Percentiles rank a stretch among this genome's conserved stretches.
These are phyloP conservation scores for Leishmania martiniquensis DNA, from an alignment of 208 protist species.

Conservation along the genomic window DNA sequence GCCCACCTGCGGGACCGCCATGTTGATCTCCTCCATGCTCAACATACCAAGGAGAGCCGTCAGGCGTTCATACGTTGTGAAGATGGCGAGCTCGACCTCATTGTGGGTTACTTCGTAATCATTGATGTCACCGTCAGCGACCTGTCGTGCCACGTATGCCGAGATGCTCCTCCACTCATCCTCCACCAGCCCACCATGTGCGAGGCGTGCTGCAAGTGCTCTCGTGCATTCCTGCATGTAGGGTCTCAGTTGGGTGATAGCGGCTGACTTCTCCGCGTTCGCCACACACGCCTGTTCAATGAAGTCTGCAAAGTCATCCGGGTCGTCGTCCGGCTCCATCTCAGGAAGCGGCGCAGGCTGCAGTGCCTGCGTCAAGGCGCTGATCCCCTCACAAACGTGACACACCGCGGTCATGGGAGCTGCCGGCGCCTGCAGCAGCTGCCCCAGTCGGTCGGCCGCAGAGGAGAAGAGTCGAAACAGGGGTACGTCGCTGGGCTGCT, in stretches of 20 bases:
- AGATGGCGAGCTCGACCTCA: conserved; percentile 48
- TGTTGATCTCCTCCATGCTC: conserved; percentile 4
- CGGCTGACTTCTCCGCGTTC: conserved; percentile 29
- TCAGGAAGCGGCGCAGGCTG: conserved; percentile 45
- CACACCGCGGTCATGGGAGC: conserved; percentile 30
- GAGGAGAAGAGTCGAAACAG: conserved; percentile 58
- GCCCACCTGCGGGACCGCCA: not conserved
- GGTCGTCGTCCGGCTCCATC: conserved; percentile 71
- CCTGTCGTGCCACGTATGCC: conserved; percentile 31
- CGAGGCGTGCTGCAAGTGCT: conserved; percentile 32
- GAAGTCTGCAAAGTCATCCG: conserved; percentile 64
- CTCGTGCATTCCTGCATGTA: conserved; percentile 29
- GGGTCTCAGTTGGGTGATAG: conserved; percentile 14
- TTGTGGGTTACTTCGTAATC: conserved; percentile 59
- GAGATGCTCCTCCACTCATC: conserved; percentile 35
- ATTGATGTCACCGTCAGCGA: conserved; percentile 28
- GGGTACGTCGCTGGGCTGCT: conserved; percentile 29
- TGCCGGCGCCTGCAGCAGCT: conserved; percentile 28
- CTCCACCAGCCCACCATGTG: conserved; percentile 8
- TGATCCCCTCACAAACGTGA: conserved; percentile 72
- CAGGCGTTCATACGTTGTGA: conserved; percentile 72
- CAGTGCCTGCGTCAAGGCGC: conserved; percentile 72
- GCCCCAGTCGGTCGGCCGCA: conserved; percentile 43
- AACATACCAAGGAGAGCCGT: conserved; percentile 38
- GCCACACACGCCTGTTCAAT: conserved; percentile 7